Base-by-base conservation (phyloP, 768 basidiomycete genomes). In the Scleroderma citrinum region DNA sequence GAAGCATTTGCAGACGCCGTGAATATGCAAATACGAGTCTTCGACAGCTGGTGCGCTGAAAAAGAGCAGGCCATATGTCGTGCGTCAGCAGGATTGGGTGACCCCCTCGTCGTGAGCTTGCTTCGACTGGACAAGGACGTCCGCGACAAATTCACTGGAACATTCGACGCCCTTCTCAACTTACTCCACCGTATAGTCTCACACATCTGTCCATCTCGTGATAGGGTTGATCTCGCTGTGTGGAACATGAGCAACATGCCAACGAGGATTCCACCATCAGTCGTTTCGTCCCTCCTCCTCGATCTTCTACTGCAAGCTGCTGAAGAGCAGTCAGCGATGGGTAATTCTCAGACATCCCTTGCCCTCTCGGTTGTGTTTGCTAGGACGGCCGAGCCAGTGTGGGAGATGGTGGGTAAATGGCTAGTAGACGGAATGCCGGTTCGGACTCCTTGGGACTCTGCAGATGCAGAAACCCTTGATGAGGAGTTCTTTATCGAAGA, bases 401-500 rank as follows among this genome's bases (percentile, higher is more conserved):
- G 90, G 90, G 59, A 56, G 6, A 85, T 85, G 81, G 71, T 85
- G 3, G 77, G 80, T 23, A 69, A 70, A 48, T 92, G 89, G 90
- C 65, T 92, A 46, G 75, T 71, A 41, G 75, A 84, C 55, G 89
- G 89, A 1, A 86, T 86, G 81, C 80, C 80, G 4, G 59, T 75
- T 10, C 72, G 49, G 64, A 70, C 39, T 48, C 67, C 50, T 57
- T 71, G 49, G 63, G 57, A 63, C 24, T 36, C 48, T 14, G 44
- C 53, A 21, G 55, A 55, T 16, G 50, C 41, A 32, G 57, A 40
- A 46, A 46, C 52, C 37, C 69, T 84, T 1, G 81, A 84, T 17
- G 82, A 83, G 11, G 89, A 92, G 58, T 90, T 90, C 66, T 91
- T 92, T 64, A 80, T 92, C 40, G 84, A 86, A 58, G 77, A 78